These are phyloP conservation scores for Umbelopsis isabellina DNA, from an alignment of 192 early-diverging fungal genomes.

Conservation along the genomic window DNA sequence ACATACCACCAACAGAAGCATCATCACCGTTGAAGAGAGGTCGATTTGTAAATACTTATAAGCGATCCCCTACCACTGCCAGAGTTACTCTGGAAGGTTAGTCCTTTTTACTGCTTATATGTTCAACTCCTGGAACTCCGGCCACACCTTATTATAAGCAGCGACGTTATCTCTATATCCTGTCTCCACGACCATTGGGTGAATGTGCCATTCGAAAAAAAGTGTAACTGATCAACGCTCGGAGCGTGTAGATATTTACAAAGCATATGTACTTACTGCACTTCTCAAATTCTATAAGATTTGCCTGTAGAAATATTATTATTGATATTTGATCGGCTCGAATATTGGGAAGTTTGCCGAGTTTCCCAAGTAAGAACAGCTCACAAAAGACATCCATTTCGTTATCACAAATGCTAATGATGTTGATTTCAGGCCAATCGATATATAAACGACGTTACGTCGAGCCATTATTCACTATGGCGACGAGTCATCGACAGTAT, in stretches of 20 bases:
- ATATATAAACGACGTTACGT: constrained; percentile 18
- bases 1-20: constrained; percentile 20
- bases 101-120: background rate
- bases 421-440: background rate
- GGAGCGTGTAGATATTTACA: background rate
- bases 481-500: constrained; percentile 15
- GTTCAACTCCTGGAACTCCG: constrained; percentile 5
- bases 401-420: background rate
- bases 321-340: constrained; percentile 10
- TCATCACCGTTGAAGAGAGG: constrained; percentile 19
- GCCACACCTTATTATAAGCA: background rate
- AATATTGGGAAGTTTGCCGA: constrained; percentile 18
- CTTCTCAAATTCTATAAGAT: background rate
- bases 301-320: constrained; percentile 12
- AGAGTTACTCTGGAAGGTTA: constrained; percentile 18
- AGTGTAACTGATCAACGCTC: background rate
- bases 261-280: background rate
- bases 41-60: constrained; percentile 17
- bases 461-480: constrained; percentile 21
- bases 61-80: background rate
- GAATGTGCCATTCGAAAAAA: background rate
- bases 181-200: background rate
- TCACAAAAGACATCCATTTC: background rate
- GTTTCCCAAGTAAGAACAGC: constrained; percentile 8
- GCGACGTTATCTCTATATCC: background rate